Base-by-base conservation (phyloP, 2,329 filamentous ascomycete genomes). In the Pestalotiopsis sp. region DNA sequence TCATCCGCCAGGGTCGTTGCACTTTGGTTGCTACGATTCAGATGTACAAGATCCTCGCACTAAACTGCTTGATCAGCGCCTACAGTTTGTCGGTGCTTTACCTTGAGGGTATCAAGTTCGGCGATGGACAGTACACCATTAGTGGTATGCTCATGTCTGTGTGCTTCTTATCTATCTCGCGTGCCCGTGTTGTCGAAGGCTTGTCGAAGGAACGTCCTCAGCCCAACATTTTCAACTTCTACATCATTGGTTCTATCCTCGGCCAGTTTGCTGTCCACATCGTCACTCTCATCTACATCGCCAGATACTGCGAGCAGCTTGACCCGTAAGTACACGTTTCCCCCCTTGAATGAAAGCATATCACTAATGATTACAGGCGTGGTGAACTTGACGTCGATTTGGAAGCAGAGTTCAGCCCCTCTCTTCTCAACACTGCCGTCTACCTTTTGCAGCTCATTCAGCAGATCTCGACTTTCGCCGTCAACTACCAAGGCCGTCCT, bases 101-200 rank as follows among this genome's bases (percentile, higher is more conserved):
- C 78, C 89, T 99, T 1, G 95, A 98, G 76, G 96, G 96, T 72
- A 99, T 99, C 87, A 99, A 99, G 84, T 99, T 99, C 78, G 95
- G 96, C 68, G 96, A 99, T 79, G 94, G 95, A 3, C 96, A 99
- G 82, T 96, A 98, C 73, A 99, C 96, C 17, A 98, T 99, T 76
- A 98, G 94, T 75, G 96, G 96, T 75, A 98, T 99, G 93, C 91
- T 99, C 80, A 98, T 99, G 96, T 98, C 95, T 76, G 96, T 99
- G 64, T 99, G 96, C 84, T 99, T 99, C 88, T 84, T 99, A 76
- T 98, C 95, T 70, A 98, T 99, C 77, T 98, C 96, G n/a, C 92
- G 96, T 70, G 96, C 96, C 52, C 96, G 94, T 85, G 93, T 96
- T 38, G 96, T 99, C 66, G 96, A 99, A 83, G 92, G 93, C 45